Percentiles rank a stretch among this genome's conserved stretches.
Evolutionary conservation across 2,329 filamentous ascomycete species (phyloP).

Genomic region (Xylaria sp.): DNA sequence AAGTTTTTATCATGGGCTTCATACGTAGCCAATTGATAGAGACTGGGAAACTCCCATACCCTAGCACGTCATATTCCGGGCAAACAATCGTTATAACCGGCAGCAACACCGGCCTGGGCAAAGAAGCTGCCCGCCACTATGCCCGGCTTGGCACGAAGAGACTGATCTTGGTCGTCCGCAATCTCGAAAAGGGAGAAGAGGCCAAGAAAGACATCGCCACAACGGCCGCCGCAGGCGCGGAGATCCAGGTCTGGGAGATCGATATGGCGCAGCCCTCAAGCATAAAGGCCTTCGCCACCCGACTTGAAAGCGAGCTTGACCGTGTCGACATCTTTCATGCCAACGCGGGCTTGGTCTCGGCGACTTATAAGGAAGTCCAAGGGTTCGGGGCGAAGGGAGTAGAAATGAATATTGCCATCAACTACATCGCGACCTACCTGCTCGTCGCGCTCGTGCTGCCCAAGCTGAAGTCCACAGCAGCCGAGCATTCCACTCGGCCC

Average conservation of each 20-base stretch:
- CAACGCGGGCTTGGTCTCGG: conserved; percentile 56
- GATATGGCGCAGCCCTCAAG: conserved; percentile 61
- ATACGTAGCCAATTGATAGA: neutral
- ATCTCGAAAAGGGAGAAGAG: conserved; percentile 48
- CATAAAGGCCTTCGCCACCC: conserved; percentile 57
- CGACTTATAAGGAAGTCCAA: conserved; percentile 42
- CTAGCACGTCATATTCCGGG: neutral
- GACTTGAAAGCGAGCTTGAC: conserved; percentile 51
- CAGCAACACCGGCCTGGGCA: conserved; percentile 51
- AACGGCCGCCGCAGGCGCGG: conserved; percentile 34
- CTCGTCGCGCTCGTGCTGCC: conserved; percentile 62
- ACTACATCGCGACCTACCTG: conserved; percentile 64
- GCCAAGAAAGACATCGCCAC: conserved; percentile 55
- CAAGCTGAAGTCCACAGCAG: conserved; percentile 58
- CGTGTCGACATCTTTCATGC: conserved; percentile 58
- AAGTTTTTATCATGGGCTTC: conserved; percentile 4
- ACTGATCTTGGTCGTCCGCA: conserved; percentile 54
- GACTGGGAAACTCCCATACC: neutral
- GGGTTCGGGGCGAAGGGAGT: conserved; percentile 53
- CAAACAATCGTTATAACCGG: conserved; percentile 53
- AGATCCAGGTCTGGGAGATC: conserved; percentile 62
- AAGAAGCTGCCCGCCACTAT: conserved; percentile 51
- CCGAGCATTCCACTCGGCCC: conserved; percentile 39
- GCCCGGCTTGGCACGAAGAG: conserved; percentile 33
- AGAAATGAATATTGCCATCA: conserved; percentile 63